phyloP scores from a whole-genome alignment of 768 basidiomycete species.

The Leccinellum rugosiceps region DNA sequence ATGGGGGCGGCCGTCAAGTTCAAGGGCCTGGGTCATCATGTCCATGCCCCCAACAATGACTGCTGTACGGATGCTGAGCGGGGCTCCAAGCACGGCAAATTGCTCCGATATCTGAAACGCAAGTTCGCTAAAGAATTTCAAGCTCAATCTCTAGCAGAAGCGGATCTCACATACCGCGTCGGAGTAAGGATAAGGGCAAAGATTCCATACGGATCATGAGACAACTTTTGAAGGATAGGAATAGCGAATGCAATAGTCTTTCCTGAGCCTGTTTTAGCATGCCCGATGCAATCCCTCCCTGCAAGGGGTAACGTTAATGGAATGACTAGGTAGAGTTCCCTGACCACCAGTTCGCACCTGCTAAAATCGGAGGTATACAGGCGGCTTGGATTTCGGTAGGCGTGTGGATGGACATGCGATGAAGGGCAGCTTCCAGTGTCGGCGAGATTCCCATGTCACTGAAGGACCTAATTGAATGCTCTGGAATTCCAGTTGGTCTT shows the following conservation, averaged over 20 bases:
- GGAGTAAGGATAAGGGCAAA: conserved; percentile 93
- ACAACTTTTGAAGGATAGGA: conserved; percentile 87
- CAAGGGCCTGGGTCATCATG: conserved; percentile 90
- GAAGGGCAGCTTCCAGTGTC: conserved; percentile 60
- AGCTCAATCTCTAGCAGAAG: neutral
- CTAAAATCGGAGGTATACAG: conserved; percentile 84
- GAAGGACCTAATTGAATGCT: conserved; percentile 39
- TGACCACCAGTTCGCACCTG: conserved; percentile 44
- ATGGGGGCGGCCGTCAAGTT: conserved; percentile 83
- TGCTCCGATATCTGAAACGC: conserved; percentile 98
- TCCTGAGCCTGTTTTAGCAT: conserved; percentile 96
- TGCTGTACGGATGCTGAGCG: conserved; percentile 78
- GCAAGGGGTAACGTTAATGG: conserved; percentile 2
- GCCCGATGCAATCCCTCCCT: conserved; percentile 97
- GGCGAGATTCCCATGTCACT: conserved; percentile 56
- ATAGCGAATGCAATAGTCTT: conserved; percentile 98
- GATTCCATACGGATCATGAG: conserved; percentile 89
- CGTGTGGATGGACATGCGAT: conserved; percentile 75
- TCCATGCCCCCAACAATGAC: conserved; percentile 99
- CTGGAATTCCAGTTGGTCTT: conserved; percentile 4
- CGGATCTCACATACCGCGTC: conserved; percentile 61
- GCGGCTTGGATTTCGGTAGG: conserved; percentile 90
- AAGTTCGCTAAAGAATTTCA: conserved; percentile 61
- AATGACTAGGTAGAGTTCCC: neutral
- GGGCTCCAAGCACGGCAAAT: conserved; percentile 83